phyloP scores from a whole-genome alignment of 2,329 filamentous ascomycete genomes.

The Diplodia sapinea region DNA sequence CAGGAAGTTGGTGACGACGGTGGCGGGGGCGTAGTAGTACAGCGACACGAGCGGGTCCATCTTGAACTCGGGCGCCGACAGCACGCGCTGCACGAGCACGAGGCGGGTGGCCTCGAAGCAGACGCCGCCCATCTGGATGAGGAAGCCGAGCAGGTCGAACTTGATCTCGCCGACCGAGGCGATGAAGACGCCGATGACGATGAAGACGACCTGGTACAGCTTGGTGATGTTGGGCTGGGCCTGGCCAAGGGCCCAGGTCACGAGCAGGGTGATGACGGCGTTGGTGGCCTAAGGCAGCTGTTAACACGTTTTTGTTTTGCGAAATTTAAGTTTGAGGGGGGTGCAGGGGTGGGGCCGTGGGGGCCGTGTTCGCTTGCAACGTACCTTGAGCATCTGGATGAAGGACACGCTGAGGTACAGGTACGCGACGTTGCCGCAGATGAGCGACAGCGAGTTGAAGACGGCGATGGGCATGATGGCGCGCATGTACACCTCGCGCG shows the following conservation, averaged over 20 bases:
- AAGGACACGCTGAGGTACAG: constrained; percentile 94
- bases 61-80: constrained; percentile 85
- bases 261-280: constrained; percentile 87
- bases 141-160: constrained; percentile 80
- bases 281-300: constrained; percentile 75
- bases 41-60: constrained; percentile 89
- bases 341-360: background rate
- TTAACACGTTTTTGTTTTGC: background rate
- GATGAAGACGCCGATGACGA: constrained; percentile 92
- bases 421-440: constrained; percentile 95
- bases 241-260: constrained; percentile 86
- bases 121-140: constrained; percentile 79
- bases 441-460: constrained; percentile 95
- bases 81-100: constrained; percentile 81
- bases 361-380: constrained; percentile 26
- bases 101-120: constrained; percentile 82
- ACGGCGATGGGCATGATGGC: constrained; percentile 94
- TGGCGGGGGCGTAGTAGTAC: constrained; percentile 88
- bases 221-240: constrained; percentile 83
- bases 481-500: constrained; percentile 85
- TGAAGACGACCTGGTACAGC: constrained; percentile 90
- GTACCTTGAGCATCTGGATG: constrained; percentile 98
- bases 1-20: constrained; percentile 77
- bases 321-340: background rate
- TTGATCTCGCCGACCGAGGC: constrained; percentile 95